phyloP scores from a whole-genome alignment of 306 rosid genomes.

The Lagenaria siceraria region DNA sequence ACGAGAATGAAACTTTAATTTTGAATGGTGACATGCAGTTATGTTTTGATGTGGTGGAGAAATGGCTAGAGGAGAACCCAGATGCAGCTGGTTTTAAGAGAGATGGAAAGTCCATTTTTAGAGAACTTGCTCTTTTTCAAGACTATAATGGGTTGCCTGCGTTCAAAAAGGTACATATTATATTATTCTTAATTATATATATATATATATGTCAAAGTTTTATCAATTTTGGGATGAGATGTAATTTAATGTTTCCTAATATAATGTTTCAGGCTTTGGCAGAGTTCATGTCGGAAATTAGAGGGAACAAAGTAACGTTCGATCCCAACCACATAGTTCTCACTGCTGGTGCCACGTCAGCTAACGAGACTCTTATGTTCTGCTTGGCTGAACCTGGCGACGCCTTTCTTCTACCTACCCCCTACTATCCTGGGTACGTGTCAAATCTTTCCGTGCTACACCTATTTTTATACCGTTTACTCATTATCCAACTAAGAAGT shows the following conservation, averaged over 20 bases:
- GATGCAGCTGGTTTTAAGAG: neutral
- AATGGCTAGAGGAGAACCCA: neutral
- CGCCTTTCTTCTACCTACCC: slow-evolving; percentile 10
- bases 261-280: slow-evolving; percentile 6
- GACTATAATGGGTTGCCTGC: slow-evolving; percentile 7
- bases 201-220: neutral
- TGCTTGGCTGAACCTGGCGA: slow-evolving; percentile 7
- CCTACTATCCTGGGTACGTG: slow-evolving; percentile 9
- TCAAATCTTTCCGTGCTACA: no score
- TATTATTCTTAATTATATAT: no score
- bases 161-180: neutral
- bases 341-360: slow-evolving; percentile 8
- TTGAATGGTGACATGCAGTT: neutral
- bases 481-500: no score
- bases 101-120: slow-evolving; percentile 8
- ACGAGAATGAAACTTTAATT: no score
- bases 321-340: slow-evolving; percentile 7
- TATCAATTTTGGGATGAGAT: neutral
- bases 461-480: no score
- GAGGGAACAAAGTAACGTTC: slow-evolving; percentile 7
- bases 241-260: neutral
- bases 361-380: slow-evolving; percentile 10
- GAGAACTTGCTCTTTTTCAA: neutral
- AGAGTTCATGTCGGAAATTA: slow-evolving; percentile 6
- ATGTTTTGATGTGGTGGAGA: slow-evolving; percentile 1